These are phyloP conservation scores for Globisporangium nodosum DNA, from an alignment of 352 stramenopile species.

Conservation along the genomic window DNA sequence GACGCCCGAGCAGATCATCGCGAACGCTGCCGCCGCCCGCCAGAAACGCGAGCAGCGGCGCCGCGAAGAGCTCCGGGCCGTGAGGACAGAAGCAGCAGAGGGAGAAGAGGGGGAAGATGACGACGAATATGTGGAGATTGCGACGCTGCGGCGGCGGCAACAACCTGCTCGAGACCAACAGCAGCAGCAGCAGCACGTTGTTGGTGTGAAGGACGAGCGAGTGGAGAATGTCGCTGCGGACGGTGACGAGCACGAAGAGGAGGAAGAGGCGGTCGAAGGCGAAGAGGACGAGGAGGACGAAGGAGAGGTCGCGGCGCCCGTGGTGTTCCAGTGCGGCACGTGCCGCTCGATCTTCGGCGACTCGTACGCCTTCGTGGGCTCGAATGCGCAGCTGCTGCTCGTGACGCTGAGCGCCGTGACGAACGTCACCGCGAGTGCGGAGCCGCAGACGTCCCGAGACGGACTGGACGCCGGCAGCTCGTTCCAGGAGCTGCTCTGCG, in stretches of 20 bases:
- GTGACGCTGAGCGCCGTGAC: constrained; percentile 71
- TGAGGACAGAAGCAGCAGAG: not conserved
- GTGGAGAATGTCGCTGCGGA: not conserved
- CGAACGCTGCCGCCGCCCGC: constrained; percentile 2
- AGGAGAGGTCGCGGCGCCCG: constrained; percentile 49
- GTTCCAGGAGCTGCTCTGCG: constrained; percentile 73
- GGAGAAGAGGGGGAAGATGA: constrained; percentile 6
- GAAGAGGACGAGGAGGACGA: constrained; percentile 24
- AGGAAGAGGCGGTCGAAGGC: constrained; percentile 29
- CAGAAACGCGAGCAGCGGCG: constrained; percentile 4
- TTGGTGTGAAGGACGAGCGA: constrained; percentile 9
- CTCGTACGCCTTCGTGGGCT: constrained; percentile 76
- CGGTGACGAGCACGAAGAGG: constrained; percentile 11
- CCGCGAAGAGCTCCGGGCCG: constrained; percentile 6
- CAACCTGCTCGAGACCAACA: not conserved
- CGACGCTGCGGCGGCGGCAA: not conserved
- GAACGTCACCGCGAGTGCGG: constrained; percentile 41
- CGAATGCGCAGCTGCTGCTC: constrained; percentile 65
- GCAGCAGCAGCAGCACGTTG: not conserved
- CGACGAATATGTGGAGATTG: not conserved
- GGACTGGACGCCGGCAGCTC: constrained; percentile 56
- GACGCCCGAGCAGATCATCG: constrained; percentile 14
- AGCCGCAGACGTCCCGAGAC: constrained; percentile 47
- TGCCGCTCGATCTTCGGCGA: constrained; percentile 81
- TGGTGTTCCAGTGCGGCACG: constrained; percentile 83